Evolutionary conservation across 139 green algal species (phyloP).

Genomic region (Tetraselmis striata): DNA sequence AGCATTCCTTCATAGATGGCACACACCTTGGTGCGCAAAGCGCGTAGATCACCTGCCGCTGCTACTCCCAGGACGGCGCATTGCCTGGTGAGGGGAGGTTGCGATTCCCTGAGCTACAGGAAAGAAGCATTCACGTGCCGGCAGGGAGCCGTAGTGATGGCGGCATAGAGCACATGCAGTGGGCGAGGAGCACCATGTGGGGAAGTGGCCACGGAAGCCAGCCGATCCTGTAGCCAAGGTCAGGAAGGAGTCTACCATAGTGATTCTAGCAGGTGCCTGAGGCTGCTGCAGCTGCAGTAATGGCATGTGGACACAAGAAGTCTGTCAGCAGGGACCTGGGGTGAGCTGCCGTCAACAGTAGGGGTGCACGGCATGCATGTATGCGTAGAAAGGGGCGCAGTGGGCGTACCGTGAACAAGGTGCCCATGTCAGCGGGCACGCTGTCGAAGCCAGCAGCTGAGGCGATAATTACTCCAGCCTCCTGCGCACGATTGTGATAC

Average conservation of each 20-base stretch:
- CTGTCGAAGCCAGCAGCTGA: conserved; percentile 56
- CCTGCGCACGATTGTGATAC: conserved; percentile 28
- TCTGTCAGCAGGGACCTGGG: too few relatives aligned
- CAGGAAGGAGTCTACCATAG: not conserved
- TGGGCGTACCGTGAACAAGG: conserved; percentile 1
- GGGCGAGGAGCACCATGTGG: not conserved
- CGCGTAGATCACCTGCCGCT: not conserved
- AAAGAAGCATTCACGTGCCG: too few relatives aligned
- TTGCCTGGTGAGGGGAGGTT: not conserved
- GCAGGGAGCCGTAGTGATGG: too few relatives aligned
- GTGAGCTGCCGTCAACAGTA: too few relatives aligned
- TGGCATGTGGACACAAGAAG: too few relatives aligned
- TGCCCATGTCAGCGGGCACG: conserved; percentile 35
- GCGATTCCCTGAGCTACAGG: too few relatives aligned
- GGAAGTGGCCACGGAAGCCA: not conserved
- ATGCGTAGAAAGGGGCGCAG: too few relatives aligned
- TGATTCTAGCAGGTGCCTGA: not conserved
- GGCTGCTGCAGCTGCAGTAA: not conserved
- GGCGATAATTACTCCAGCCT: conserved; percentile 31
- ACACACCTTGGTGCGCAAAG: not conserved
- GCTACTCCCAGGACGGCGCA: not conserved
- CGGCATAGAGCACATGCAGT: too few relatives aligned
- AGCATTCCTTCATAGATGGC: too few relatives aligned
- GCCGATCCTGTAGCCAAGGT: not conserved
- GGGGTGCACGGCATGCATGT: too few relatives aligned